Base-by-base conservation (phyloP, 208 protist genomes). In the Naegleria lovaniensis region DNA sequence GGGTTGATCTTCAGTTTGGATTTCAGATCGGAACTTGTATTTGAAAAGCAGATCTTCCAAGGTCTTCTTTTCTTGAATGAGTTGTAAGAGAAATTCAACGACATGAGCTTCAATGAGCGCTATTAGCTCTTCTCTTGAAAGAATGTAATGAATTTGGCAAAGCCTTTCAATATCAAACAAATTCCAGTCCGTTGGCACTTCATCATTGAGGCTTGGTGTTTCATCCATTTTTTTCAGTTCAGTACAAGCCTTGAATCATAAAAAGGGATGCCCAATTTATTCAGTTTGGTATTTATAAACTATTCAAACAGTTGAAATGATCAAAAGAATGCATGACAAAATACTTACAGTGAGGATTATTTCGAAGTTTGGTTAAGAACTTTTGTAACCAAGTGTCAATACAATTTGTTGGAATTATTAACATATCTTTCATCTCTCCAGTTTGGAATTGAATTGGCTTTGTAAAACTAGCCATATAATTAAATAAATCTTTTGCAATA, bases 401-500 rank as follows among this genome's bases (percentile, higher is more conserved):
- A 25, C 11, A 19, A 88, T 88, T 88, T 0, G 85, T 88, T 25
- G 85, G 85, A 15, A 88, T 38, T 6, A 88, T 43, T 11, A 88
- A 38, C 39, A 88, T 88, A 15, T 88, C 85, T 58, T n/a, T 88
- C 16, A 29, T 79, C 19, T 11, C 9, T 36, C 67, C 67, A 29
- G 55, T 29, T 67, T 67, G 19, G 29, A 40, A 19, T 36, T 88
- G 22, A n/a, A 39, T 16, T 39, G 41, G 39, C 41, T 39, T 51
- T 22, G 33, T 38, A 58, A 88, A 88, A 5, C 22, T 39, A n/a
- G 22, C 9, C 43, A 88, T 48, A 38, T 39, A 88, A 39, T 88
- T 88, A 29, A 88, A 88, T 39, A 88, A 88, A 58, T 88, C 43
- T 39, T 58, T 33, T 25, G 85, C 85, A 33, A 88, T 58, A 58